A percentile compares a stretch with the other conserved stretches of the same genome.
These are phyloP conservation scores for Psilocybe mexicana DNA, from an alignment of 1,284 basidiomycete species.

Conservation along the genomic window DNA sequence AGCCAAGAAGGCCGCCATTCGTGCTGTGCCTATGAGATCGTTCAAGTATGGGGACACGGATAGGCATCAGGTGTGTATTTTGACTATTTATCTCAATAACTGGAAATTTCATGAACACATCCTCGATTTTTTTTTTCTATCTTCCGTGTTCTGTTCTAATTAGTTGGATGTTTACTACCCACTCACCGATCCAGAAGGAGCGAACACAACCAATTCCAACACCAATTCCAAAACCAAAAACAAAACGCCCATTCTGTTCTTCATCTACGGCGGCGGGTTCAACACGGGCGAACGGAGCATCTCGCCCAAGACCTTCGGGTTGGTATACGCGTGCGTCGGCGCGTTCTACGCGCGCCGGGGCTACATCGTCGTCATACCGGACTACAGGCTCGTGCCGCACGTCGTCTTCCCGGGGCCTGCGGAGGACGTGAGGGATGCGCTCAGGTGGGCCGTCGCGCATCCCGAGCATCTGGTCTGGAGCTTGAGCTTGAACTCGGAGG, in stretches of 20 bases:
- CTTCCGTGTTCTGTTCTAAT: too few relatives aligned
- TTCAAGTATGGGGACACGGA: slow-evolving; percentile 56
- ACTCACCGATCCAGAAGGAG: too few relatives aligned
- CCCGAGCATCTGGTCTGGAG: slow-evolving; percentile 25
- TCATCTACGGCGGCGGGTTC: slow-evolving; percentile 66
- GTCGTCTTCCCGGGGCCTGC: slow-evolving; percentile 51
- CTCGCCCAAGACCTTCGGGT: slow-evolving; percentile 43
- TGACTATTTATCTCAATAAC: background rate
- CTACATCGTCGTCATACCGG: slow-evolving; percentile 59
- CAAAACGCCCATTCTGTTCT: slow-evolving; percentile 56
- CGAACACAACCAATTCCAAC: too few relatives aligned
- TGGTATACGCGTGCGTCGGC: slow-evolving; percentile 55
- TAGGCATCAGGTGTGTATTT: slow-evolving; percentile 48
- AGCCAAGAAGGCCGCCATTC: slow-evolving; percentile 25
- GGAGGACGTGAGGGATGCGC: slow-evolving; percentile 58
- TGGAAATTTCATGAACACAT: too few relatives aligned
- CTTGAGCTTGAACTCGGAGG: too few relatives aligned
- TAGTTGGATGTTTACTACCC: too few relatives aligned
- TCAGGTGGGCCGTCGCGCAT: slow-evolving; percentile 51
- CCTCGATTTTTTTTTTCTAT: too few relatives aligned
- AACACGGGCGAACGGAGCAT: slow-evolving; percentile 46
- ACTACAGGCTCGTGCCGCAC: slow-evolving; percentile 61
- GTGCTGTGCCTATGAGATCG: slow-evolving; percentile 41
- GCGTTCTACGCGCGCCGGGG: slow-evolving; percentile 61
- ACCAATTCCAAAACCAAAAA: slow-evolving; percentile 4